Percentiles rank a stretch among this genome's conserved stretches.
Conservation (phyloP, 257 asterid species). For the Verbena officinalis region DNA sequence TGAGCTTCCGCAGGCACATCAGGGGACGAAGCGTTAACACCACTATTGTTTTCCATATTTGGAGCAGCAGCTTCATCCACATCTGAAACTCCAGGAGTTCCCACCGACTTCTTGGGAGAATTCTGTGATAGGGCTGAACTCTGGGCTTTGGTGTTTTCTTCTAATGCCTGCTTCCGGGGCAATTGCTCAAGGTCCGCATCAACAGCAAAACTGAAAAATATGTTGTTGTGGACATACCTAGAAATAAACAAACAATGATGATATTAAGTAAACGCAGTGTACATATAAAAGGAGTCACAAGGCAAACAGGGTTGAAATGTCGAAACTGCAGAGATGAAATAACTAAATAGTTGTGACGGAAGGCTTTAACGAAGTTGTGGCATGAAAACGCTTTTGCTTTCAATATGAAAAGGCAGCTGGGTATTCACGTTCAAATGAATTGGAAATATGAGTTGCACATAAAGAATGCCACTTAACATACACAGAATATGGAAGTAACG, state of each 20-base stretch:
- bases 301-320: slow-evolving; percentile 6
- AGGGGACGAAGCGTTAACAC: slow-evolving; percentile 36
- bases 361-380: neutral
- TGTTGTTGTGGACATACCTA: slow-evolving; percentile 92
- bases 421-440: slow-evolving; percentile 5
- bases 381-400: neutral
- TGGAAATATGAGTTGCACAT: too few species aligned
- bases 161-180: slow-evolving; percentile 53
- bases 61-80: slow-evolving; percentile 42
- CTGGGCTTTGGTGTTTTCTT: slow-evolving; percentile 47
- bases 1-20: slow-evolving; percentile 64
- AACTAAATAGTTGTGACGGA: neutral
- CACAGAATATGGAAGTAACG: too few species aligned
- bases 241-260: slow-evolving; percentile 24
- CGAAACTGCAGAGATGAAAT: neutral
- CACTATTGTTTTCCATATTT: slow-evolving; percentile 41
- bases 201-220: slow-evolving; percentile 87
- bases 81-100: slow-evolving; percentile 31
- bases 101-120: slow-evolving; percentile 40
- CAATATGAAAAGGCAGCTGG: slow-evolving; percentile 6
- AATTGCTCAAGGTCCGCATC: slow-evolving; percentile 78
- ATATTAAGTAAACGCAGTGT: neutral
- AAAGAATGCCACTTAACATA: too few species aligned
- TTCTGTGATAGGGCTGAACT: slow-evolving; percentile 32
- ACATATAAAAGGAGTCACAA: neutral